Evolutionary conservation across 2,329 filamentous ascomycete genomes (phyloP).

Genomic region (Beauveria pseudobassiana): DNA sequence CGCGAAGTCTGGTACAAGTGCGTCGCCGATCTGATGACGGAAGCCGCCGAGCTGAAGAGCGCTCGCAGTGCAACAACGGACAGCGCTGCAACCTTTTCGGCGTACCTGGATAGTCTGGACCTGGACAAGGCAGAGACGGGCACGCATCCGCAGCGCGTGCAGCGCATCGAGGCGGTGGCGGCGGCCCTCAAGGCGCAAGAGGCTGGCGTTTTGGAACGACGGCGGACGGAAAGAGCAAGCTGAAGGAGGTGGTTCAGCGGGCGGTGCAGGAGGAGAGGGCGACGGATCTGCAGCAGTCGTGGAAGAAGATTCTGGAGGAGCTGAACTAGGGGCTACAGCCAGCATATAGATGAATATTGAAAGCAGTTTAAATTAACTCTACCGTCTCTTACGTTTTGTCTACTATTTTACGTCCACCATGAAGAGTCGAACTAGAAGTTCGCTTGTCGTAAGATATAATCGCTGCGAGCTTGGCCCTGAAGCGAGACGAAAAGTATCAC

Average conservation of each 20-base stretch:
- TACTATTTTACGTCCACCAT: no score
- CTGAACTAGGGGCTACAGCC: slow-evolving; percentile 12
- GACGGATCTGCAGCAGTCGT: slow-evolving; percentile 36
- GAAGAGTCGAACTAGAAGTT: no score
- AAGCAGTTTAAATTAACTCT: background rate
- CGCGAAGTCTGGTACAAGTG: slow-evolving; percentile 46
- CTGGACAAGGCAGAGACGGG: slow-evolving; percentile 38
- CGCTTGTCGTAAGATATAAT: no score
- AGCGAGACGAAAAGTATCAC: no score
- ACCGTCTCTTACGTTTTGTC: no score
- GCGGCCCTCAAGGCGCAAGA: slow-evolving; percentile 35
- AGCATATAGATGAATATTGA: background rate
- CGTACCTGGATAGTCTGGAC: slow-evolving; percentile 41
- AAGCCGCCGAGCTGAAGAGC: slow-evolving; percentile 22
- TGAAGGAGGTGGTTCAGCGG: slow-evolving; percentile 25
- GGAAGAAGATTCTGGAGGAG: slow-evolving; percentile 29
- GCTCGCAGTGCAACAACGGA: slow-evolving; percentile 16
- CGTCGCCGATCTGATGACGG: slow-evolving; percentile 39
- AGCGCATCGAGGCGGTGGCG: slow-evolving; percentile 38
- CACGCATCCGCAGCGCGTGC: slow-evolving; percentile 43
- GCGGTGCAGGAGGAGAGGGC: slow-evolving; percentile 36
- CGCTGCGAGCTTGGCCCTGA: no score
- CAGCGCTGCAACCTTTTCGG: slow-evolving; percentile 18
- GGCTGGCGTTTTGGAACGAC: slow-evolving; percentile 32
- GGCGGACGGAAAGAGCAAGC: slow-evolving; percentile 19